Base-by-base conservation (phyloP, 2,329 filamentous ascomycete genomes). In the Trichoderma pleuroti region DNA sequence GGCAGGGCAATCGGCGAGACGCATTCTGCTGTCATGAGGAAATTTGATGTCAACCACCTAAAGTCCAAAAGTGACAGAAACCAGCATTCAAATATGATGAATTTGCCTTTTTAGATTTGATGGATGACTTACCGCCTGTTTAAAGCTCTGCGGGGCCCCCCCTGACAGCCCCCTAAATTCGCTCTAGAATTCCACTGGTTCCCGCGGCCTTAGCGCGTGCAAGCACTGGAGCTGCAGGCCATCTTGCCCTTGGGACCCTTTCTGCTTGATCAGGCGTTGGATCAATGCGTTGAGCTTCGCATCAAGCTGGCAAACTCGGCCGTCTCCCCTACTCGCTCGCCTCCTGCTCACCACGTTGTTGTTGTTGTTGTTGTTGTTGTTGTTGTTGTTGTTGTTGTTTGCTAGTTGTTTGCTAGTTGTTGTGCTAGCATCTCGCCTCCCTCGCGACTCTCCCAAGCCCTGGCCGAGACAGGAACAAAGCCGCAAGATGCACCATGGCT, bases 401-500 rank as follows among this genome's bases (percentile, higher is more conserved):
- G n/a, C n/a, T n/a, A n/a, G n/a, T n/a, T n/a, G 21, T 42, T 62
- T 30, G 36, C 26, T 52, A 12, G 21, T 30, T 30, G 36, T 49
- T 24, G 12, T 24, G n/a, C 32, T 57, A 21, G 28, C 21, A 52
- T 14, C 11, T 16, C 32, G 34, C 52, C 52, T 28, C 28, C 21
- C 16, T 24, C 24, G 68, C 61, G 60, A 18, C 52, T 42, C 63
- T 59, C 63, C 28, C 49, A 32, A 26, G 16, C 28, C 39, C 34
- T 30, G 42, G 30, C n/a, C 21, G 52, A 65, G 52, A 46, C 61
- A 46, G 34, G 59, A 34, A 34, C 28, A 32, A 64, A 64, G 36
- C 30, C 62, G 60, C 70, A 72, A 72, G 60, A 72, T 72, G 70
- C 67, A 70, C 54, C 60, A 72, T 72, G 70, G 70, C 70, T 34